phyloP scores from a whole-genome alignment of 2,329 filamentous ascomycete species.

The Cercospora sp. region DNA sequence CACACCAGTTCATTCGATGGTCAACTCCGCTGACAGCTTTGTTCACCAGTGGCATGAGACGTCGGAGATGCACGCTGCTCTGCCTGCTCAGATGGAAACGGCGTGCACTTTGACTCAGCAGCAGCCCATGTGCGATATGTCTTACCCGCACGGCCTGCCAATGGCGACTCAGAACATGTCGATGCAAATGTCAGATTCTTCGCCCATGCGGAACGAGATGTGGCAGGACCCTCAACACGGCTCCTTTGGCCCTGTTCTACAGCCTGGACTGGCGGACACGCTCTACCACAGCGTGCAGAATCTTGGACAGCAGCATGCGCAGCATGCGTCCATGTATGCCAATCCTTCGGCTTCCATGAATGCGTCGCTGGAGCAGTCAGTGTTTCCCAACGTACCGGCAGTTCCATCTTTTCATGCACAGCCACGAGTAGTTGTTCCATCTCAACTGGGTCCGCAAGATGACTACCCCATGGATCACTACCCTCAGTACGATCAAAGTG shows the following conservation, averaged over 20 bases:
- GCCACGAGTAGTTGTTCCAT: constrained; percentile 30
- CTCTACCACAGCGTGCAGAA: constrained; percentile 17
- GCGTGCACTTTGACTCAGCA: constrained; percentile 17
- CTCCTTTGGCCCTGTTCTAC: constrained; percentile 1
- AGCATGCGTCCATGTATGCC: constrained; percentile 18
- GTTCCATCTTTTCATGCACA: background rate
- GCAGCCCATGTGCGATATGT: constrained; percentile 16
- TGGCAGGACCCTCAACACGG: constrained; percentile 7
- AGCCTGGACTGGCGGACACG: constrained; percentile 8
- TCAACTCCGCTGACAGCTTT: constrained; percentile 11
- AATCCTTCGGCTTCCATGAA: constrained; percentile 11
- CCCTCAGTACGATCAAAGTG: constrained; percentile 17
- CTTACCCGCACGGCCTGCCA: constrained; percentile 5
- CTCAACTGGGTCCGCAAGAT: constrained; percentile 29
- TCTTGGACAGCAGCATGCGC: constrained; percentile 11
- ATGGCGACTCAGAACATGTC: background rate
- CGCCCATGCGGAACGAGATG: constrained; percentile 10
- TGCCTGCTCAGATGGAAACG: constrained; percentile 5
- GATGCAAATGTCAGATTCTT: constrained; percentile 5
- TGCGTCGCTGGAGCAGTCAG: constrained; percentile 18
- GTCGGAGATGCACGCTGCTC: constrained; percentile 16
- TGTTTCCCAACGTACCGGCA: constrained; percentile 7
- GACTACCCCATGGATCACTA: constrained; percentile 26
- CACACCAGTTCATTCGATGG: constrained; percentile 28
- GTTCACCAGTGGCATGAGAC: constrained; percentile 23